Percentiles rank a stretch among this genome's conserved stretches.
Evolutionary conservation across 1,139 yeast genomes (phyloP).

Genomic region (Kazachstania sp.): DNA sequence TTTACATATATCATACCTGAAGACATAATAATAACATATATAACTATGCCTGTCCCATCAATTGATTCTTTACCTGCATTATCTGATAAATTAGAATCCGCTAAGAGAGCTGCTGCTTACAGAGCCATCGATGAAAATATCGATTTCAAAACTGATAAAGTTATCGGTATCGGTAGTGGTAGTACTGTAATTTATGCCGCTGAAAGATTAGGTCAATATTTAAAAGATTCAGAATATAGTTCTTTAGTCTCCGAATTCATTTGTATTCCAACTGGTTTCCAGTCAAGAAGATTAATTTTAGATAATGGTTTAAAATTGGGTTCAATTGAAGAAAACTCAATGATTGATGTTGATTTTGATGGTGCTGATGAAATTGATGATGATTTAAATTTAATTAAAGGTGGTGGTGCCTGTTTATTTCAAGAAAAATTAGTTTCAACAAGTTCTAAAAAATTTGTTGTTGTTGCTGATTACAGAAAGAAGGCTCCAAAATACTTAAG

Average conservation of each 20-base stretch:
- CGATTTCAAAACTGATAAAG: constrained; percentile 52
- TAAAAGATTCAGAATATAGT: constrained; percentile 26
- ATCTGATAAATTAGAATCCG: constrained; percentile 33
- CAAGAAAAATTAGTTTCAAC: constrained; percentile 93
- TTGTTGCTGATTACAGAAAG: constrained; percentile 92
- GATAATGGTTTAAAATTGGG: constrained; percentile 76
- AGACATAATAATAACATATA: neutral
- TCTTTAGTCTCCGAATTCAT: constrained; percentile 47
- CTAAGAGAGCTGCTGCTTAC: constrained; percentile 80
- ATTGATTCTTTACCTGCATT: constrained; percentile 7
- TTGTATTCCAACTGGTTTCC: constrained; percentile 96
- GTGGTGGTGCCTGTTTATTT: constrained; percentile 97
- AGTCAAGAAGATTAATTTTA: constrained; percentile 76
- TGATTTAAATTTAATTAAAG: constrained; percentile 78
- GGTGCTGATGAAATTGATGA: constrained; percentile 97
- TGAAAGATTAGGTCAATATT: constrained; percentile 63
- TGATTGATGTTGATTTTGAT: constrained; percentile 87
- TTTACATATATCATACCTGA: too few relatives aligned
- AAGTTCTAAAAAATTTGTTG: constrained; percentile 64
- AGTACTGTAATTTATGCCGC: constrained; percentile 95
- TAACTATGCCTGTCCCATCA: constrained; percentile 6
- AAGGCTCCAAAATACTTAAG: constrained; percentile 61
- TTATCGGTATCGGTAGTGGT: constrained; percentile 93
- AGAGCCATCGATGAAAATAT: constrained; percentile 87
- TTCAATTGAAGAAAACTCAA: constrained; percentile 69